Evolutionary conservation across 2,329 filamentous ascomycete species (phyloP), one percentile per base, ranked within the genome.

Genomic region (Capronia americana): DNA sequence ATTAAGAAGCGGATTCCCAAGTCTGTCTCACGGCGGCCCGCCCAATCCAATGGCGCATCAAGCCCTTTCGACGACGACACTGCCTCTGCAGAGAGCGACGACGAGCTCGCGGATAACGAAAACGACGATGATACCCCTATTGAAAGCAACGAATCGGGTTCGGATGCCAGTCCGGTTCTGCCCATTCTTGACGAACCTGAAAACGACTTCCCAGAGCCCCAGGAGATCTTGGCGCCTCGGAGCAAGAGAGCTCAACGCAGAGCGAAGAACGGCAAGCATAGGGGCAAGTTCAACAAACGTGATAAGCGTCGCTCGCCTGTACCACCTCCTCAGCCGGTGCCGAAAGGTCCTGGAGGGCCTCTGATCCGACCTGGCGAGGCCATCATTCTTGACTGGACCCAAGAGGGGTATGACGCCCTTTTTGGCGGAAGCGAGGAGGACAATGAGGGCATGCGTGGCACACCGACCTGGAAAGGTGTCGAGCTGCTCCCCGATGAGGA

Each of bases 331-430:
- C 64, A 68, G 55, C 63, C 69, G 48, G 48, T 70, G 51, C 57
- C 64, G n/a, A 64, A 70, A 55, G 50, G 59, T 48, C 32, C 62
- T 3, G 87, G 90, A 0, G 62, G 28, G 24, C 63, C 59, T 10
- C 81, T 96, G 48, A 85, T 98, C 70, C 87, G 91, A 41, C 85
- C 94, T 28, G 90, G 91, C 58, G 95, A 99, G 77, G 92, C 87
- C 26, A 88, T 99, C 56, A 83, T 98, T 5, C 86, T 97, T 11
- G 93, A 98, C 73, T 99, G 94, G 93, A 86, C 83, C 51, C 81
- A 87, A 7, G 83, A 89, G 7, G 88, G 88, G 5, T 90, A 87
- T 75, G 88, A 94, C 20, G 82, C 82, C 17, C 82, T 97, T 24
- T 98, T 97, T 74, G 75, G 74, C 54, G 78, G 75, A 30, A 71